Conservation (phyloP, 2,329 filamentous ascomycete genomes). For the Diaporthe longicolla region DNA sequence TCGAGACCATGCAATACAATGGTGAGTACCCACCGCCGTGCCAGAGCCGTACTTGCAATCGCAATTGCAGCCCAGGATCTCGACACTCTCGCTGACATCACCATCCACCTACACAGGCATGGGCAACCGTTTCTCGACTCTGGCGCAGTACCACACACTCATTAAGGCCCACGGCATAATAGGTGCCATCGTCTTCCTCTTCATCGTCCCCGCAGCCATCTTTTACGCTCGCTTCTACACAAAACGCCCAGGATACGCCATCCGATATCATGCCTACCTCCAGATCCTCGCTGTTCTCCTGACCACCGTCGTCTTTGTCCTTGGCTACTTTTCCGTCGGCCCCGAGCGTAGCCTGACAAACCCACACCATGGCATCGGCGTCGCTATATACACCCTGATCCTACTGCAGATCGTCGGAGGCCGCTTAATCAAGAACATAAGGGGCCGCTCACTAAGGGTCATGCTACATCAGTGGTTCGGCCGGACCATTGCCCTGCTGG, state of each 20-base stretch:
- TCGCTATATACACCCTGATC: conserved; percentile 82
- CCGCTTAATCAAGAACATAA: conserved; percentile 70
- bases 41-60: background rate
- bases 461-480: conserved; percentile 93
- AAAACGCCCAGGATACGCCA: conserved; percentile 70
- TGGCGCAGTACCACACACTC: conserved; percentile 78
- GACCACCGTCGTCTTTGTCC: conserved; percentile 78
- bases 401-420: conserved; percentile 80
- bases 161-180: conserved; percentile 81
- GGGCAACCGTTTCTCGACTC: conserved; percentile 81
- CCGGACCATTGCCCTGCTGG: conserved; percentile 81
- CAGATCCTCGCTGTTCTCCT: conserved; percentile 78
- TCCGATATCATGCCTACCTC: conserved; percentile 81
- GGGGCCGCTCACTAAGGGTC: conserved; percentile 63
- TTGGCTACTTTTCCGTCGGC: conserved; percentile 85
- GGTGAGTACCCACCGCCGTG: conserved; percentile 62
- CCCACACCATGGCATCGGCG: conserved; percentile 87
- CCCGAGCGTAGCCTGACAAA: conserved; percentile 80
- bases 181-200: conserved; percentile 80
- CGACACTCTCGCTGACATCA: conserved; percentile 39
- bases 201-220: conserved; percentile 81
- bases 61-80: background rate
- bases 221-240: conserved; percentile 81
- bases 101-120: conserved; percentile 69
- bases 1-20: conserved; percentile 88